Percentiles rank a stretch among this genome's conserved stretches.
Evolutionary conservation across 257 asterid species (phyloP).

Genomic region (Lycium ferocissimum): DNA sequence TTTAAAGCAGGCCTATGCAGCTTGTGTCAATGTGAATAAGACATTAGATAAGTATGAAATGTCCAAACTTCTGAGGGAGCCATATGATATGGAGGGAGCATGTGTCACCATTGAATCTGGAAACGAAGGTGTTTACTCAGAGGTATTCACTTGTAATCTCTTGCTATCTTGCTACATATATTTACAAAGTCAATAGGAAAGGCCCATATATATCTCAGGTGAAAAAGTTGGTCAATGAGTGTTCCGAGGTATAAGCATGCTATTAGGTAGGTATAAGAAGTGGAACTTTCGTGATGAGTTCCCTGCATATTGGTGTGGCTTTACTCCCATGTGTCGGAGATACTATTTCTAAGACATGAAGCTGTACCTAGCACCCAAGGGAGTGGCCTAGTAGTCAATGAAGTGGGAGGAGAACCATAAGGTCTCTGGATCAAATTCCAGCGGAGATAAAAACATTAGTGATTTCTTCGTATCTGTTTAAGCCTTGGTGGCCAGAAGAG

Average conservation of each 20-base stretch:
- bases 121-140: slow-evolving; percentile 52
- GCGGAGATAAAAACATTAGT: no score
- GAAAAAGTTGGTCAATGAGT: background rate
- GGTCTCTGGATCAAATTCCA: no score
- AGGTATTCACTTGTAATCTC: slow-evolving; percentile 41
- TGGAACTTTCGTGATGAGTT: slow-evolving; percentile 14
- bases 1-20: slow-evolving; percentile 76
- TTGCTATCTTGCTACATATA: background rate
- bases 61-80: slow-evolving; percentile 75
- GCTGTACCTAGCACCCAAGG: background rate
- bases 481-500: no score
- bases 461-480: no score
- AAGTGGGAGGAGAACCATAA: no score
- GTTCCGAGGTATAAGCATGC: background rate
- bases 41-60: slow-evolving; percentile 69
- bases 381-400: no score
- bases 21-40: slow-evolving; percentile 69
- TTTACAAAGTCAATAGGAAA: background rate
- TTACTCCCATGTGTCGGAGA: background rate
- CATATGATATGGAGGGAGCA: slow-evolving; percentile 83
- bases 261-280: slow-evolving; percentile 5
- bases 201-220: background rate
- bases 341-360: background rate
- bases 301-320: background rate
- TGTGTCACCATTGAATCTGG: slow-evolving; percentile 71